A percentile compares a stretch with the other conserved stretches of the same genome.
Conservation (phyloP, 805 yeast genomes). For the Cyberlindnera mrakii region DNA sequence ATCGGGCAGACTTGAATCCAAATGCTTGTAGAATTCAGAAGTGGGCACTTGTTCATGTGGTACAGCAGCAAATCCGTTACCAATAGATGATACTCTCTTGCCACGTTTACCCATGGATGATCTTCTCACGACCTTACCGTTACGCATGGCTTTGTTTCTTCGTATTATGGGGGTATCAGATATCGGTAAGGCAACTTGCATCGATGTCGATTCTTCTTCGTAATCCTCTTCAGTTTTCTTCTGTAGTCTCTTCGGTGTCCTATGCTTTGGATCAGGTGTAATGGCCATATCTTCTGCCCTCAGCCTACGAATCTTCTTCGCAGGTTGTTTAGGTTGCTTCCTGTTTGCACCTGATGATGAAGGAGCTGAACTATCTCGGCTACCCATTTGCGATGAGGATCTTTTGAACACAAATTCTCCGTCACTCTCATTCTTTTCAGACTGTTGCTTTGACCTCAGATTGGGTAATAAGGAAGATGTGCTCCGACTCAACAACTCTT, state of each 20-base stretch:
- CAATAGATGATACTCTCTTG: slow-evolving; percentile 65
- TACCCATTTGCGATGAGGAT: slow-evolving; percentile 3
- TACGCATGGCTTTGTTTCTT: slow-evolving; percentile 29
- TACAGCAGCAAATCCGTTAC: slow-evolving; percentile 61
- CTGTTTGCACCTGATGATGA: neutral
- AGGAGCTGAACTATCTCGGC: neutral
- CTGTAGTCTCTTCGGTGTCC: slow-evolving; percentile 4
- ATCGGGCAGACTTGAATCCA: slow-evolving; percentile 58
- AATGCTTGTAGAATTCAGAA: slow-evolving; percentile 51
- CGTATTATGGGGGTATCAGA: slow-evolving; percentile 34
- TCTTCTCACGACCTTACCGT: slow-evolving; percentile 32
- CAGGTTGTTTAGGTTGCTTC: neutral
- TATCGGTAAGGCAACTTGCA: slow-evolving; percentile 26
- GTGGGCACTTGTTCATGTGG: slow-evolving; percentile 60
- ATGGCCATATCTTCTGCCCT: slow-evolving; percentile 16
- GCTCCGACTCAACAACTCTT: slow-evolving; percentile 19
- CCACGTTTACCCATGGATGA: slow-evolving; percentile 57
- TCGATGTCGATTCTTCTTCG: slow-evolving; percentile 21
- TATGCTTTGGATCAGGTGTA: slow-evolving; percentile 17
- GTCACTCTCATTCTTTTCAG: slow-evolving; percentile 12
- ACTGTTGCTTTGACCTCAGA: slow-evolving; percentile 5
- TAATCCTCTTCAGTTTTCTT: slow-evolving; percentile 5
- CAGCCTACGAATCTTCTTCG: slow-evolving; percentile 6
- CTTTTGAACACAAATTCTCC: slow-evolving; percentile 21
- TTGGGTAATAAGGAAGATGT: slow-evolving; percentile 3